A percentile compares a stretch with the other conserved stretches of the same genome.
Conservation (phyloP, 805 yeast genomes). For the Spathaspora passalidarum region DNA sequence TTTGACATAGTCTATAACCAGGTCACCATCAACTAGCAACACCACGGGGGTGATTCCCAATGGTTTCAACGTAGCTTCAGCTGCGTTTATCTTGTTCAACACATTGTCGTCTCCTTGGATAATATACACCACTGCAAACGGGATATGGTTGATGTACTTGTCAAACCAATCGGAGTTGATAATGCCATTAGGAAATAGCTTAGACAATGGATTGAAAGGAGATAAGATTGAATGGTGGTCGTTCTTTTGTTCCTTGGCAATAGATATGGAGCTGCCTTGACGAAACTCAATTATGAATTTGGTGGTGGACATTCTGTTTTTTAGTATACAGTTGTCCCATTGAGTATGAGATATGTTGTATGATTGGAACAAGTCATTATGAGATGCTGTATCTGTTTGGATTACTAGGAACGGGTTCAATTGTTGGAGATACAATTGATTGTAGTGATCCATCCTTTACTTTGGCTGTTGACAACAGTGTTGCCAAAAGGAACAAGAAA, state of each 20-base stretch:
- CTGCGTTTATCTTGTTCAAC: not conserved
- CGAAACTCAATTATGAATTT: constrained; percentile 26
- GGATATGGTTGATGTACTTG: constrained; percentile 28
- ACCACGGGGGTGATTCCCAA: not conserved
- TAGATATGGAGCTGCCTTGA: constrained; percentile 3
- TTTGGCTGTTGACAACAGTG: too few relatives aligned
- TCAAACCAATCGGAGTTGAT: constrained; percentile 32
- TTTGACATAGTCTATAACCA: not conserved
- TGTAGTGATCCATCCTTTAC: constrained; percentile 31
- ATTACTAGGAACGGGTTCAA: constrained; percentile 31
- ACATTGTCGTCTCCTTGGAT: constrained; percentile 14
- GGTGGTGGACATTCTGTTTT: constrained; percentile 30
- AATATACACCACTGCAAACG: constrained; percentile 29
- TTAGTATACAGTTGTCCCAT: constrained; percentile 40
- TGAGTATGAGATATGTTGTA: constrained; percentile 16
- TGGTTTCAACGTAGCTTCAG: not conserved
- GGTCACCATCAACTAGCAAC: not conserved
- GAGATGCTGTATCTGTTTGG: not conserved
- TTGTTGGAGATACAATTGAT: constrained; percentile 24
- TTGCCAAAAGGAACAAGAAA: not conserved
- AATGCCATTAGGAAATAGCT: constrained; percentile 27
- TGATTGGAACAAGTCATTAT: constrained; percentile 11
- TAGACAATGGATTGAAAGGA: constrained; percentile 34
- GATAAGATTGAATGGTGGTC: constrained; percentile 28
- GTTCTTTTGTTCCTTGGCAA: not conserved